Conservation (phyloP, 176 grass and related monocot species). For the Echinochloa phyllopogon region DNA sequence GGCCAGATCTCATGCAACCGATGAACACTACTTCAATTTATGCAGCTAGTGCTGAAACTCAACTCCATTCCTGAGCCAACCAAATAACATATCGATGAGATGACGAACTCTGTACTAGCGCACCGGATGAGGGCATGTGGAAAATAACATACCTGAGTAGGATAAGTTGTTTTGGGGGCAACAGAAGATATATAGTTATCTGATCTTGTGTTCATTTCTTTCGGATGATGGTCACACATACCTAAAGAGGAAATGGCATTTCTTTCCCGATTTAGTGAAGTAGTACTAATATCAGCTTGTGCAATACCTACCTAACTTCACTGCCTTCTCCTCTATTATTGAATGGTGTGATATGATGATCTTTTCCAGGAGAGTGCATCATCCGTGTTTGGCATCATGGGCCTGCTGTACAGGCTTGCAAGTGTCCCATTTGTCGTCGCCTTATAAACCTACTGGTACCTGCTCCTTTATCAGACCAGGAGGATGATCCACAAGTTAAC, state of each 20-base stretch:
- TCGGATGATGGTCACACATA: neutral
- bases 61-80: neutral
- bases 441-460: constrained; percentile 86
- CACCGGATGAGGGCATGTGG: too few relatives aligned
- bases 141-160: too few relatives aligned
- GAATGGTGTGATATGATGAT: constrained; percentile 13
- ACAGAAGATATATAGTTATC: neutral
- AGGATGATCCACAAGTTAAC: constrained; percentile 49
- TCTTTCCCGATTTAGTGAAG: neutral
- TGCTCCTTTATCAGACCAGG: constrained; percentile 47
- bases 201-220: neutral
- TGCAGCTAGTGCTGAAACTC: neutral
- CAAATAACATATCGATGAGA: neutral
- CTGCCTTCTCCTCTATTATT: neutral
- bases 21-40: neutral
- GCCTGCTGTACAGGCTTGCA: constrained; percentile 81
- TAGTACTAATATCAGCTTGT: neutral
- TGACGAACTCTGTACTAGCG: neutral
- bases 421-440: constrained; percentile 87
- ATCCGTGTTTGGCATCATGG: constrained; percentile 83
- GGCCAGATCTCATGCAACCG: constrained; percentile 3
- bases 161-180: neutral
- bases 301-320: neutral
- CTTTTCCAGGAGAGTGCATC: constrained; percentile 81
- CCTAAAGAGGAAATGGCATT: neutral